phyloP scores from a whole-genome alignment of 208 protist genomes.

The Trypanosoma conorhini region DNA sequence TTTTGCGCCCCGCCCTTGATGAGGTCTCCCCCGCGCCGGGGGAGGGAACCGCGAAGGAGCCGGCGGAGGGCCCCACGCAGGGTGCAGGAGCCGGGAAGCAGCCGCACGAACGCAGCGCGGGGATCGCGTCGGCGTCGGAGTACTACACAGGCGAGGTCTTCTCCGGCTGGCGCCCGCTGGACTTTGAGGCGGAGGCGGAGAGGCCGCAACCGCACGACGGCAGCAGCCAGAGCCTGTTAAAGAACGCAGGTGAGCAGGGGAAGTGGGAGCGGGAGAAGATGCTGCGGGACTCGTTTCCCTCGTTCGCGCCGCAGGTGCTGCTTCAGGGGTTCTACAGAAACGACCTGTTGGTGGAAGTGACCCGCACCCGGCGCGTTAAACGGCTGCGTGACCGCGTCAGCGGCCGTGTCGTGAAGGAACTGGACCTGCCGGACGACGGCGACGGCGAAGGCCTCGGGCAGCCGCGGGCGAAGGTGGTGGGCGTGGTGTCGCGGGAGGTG shows the following conservation, averaged over 20 bases:
- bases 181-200: slow-evolving; percentile 25
- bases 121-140: slow-evolving; percentile 28
- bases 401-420: slow-evolving; percentile 51
- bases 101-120: neutral
- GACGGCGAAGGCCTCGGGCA: neutral
- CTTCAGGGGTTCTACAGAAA: slow-evolving; percentile 74
- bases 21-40: neutral
- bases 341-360: slow-evolving; percentile 69
- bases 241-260: slow-evolving; percentile 4
- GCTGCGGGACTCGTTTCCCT: slow-evolving; percentile 66
- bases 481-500: slow-evolving; percentile 79
- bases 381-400: slow-evolving; percentile 49
- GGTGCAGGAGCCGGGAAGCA: neutral
- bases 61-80: neutral
- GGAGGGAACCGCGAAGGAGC: slow-evolving; percentile 11
- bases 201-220: neutral
- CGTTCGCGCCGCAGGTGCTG: slow-evolving; percentile 68
- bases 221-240: neutral
- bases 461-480: slow-evolving; percentile 49
- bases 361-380: slow-evolving; percentile 37
- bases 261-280: slow-evolving; percentile 19
- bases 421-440: slow-evolving; percentile 17
- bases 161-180: slow-evolving; percentile 31
- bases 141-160: slow-evolving; percentile 27
- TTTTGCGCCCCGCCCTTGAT: slow-evolving; percentile 45